Percentiles rank a stretch among this genome's conserved stretches.
Evolutionary conservation across 179 eudicot species (phyloP).

Genomic region (Heliamphora pulchella): DNA sequence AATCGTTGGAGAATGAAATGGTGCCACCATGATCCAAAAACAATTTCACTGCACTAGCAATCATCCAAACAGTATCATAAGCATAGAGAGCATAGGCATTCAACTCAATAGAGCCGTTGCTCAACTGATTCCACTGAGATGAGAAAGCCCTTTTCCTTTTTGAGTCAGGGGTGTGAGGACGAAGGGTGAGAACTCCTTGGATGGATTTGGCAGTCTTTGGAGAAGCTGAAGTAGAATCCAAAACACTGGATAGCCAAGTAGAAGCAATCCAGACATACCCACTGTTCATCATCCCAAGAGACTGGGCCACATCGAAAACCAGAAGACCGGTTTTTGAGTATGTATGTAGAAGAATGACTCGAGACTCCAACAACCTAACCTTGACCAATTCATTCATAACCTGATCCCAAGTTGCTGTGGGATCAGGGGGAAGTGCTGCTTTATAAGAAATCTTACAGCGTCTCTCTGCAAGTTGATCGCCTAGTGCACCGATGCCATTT

Average conservation of each 20-base stretch:
- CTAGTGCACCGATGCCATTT: slow-evolving; percentile 56
- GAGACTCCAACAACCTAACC: slow-evolving; percentile 46
- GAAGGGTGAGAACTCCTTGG: slow-evolving; percentile 61
- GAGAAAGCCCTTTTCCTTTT: slow-evolving; percentile 39
- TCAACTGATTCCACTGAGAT: slow-evolving; percentile 54
- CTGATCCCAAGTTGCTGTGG: slow-evolving; percentile 35
- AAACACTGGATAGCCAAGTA: slow-evolving; percentile 56
- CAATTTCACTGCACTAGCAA: slow-evolving; percentile 56
- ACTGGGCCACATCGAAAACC: slow-evolving; percentile 43
- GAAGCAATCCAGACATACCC: slow-evolving; percentile 87
- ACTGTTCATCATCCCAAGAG: slow-evolving; percentile 53
- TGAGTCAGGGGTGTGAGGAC: slow-evolving; percentile 53
- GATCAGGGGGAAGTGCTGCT: slow-evolving; percentile 56
- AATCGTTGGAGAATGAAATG: slow-evolving; percentile 49
- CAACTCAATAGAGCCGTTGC: slow-evolving; percentile 37
- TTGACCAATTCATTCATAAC: slow-evolving; percentile 44
- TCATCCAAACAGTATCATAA: slow-evolving; percentile 74
- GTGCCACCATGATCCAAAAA: slow-evolving; percentile 56
- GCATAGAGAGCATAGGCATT: slow-evolving; percentile 61
- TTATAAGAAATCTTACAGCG: slow-evolving; percentile 51
- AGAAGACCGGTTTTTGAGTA: slow-evolving; percentile 38
- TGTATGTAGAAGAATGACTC: slow-evolving; percentile 58
- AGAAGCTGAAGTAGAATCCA: slow-evolving; percentile 52
- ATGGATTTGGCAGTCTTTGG: slow-evolving; percentile 20
- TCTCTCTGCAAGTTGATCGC: slow-evolving; percentile 41